phyloP scores from a whole-genome alignment of 148 eudicot genomes.

The Nyssa sinensis region DNA sequence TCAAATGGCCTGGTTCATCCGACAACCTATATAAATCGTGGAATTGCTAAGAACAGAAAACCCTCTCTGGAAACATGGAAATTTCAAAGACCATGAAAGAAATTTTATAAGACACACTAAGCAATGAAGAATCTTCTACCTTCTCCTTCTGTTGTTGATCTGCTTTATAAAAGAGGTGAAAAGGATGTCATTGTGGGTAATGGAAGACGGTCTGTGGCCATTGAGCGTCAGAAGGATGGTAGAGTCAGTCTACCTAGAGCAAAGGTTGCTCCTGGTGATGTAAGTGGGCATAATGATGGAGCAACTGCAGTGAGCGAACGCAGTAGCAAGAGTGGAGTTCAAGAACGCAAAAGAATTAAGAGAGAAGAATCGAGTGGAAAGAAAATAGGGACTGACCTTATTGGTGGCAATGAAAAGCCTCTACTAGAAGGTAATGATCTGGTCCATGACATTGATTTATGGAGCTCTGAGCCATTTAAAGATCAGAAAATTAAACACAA shows the following conservation, averaged over 20 bases:
- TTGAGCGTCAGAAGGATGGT: conserved; percentile 40
- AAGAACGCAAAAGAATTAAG: conserved; percentile 33
- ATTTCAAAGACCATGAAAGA: too few relatives aligned
- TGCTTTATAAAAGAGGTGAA: conserved; percentile 51
- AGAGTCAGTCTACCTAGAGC: conserved; percentile 30
- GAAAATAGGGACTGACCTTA: conserved; percentile 25
- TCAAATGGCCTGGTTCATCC: too few relatives aligned
- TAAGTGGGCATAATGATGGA: conserved; percentile 28
- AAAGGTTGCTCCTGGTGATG: conserved; percentile 23
- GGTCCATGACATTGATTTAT: conserved; percentile 32
- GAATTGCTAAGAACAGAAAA: too few relatives aligned
- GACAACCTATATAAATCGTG: too few relatives aligned
- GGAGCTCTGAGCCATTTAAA: conserved; percentile 39
- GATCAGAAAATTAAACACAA: conserved; percentile 35
- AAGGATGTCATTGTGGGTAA: conserved; percentile 25
- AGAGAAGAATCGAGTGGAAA: conserved; percentile 41
- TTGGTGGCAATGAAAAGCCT: conserved; percentile 30
- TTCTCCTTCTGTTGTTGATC: conserved; percentile 58
- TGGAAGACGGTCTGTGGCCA: conserved; percentile 60
- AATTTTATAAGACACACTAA: too few relatives aligned
- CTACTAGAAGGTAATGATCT: conserved; percentile 35
- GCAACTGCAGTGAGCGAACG: conserved; percentile 37
- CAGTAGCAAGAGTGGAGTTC: conserved; percentile 41
- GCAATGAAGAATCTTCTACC: too few relatives aligned
- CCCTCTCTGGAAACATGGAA: too few relatives aligned